These are phyloP conservation scores for Diutina mesorugosa DNA, from an alignment of 1,139 yeast genomes.

Conservation along the genomic window DNA sequence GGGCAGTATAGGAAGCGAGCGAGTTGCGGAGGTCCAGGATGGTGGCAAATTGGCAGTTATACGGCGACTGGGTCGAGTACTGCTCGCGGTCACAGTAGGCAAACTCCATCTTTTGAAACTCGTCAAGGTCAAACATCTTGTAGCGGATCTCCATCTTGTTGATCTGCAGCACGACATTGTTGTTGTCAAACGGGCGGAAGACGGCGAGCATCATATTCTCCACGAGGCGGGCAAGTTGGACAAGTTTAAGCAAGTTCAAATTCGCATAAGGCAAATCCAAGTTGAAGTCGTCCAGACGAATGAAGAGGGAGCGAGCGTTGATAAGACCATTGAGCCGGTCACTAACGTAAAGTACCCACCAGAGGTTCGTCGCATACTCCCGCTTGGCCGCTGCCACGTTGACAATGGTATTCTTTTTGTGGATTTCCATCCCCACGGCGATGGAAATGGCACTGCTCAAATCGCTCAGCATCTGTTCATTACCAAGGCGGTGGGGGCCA, in stretches of 20 bases:
- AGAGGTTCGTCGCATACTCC: conserved; percentile 15
- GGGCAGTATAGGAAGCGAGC: conserved; percentile 8
- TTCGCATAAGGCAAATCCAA: conserved; percentile 16
- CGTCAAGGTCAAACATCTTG: conserved; percentile 1
- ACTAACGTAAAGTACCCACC: conserved; percentile 25
- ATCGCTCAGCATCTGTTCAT: conserved; percentile 25
- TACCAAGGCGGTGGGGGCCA: conserved; percentile 18
- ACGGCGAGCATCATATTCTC: conserved; percentile 1
- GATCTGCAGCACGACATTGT: not conserved
- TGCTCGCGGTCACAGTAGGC: not conserved
- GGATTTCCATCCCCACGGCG: conserved; percentile 20
- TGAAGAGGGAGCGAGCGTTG: conserved; percentile 22
- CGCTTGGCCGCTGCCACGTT: conserved; percentile 4
- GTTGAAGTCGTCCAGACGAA: conserved; percentile 23
- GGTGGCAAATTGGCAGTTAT: not conserved
- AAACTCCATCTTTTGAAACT: not conserved
- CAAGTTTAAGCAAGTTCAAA: not conserved
- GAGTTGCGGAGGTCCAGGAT: not conserved
- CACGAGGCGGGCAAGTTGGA: not conserved
- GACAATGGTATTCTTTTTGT: conserved; percentile 9
- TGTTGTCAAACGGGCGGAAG: not conserved
- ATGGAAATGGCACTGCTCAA: conserved; percentile 18
- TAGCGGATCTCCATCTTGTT: conserved; percentile 1
- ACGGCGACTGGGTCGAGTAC: not conserved
- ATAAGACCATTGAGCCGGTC: conserved; percentile 25